A percentile compares a stretch with the other conserved stretches of the same genome.
Conservation (phyloP, 495 filamentous ascomycete genomes). For the Jackrogersella multiformis region DNA sequence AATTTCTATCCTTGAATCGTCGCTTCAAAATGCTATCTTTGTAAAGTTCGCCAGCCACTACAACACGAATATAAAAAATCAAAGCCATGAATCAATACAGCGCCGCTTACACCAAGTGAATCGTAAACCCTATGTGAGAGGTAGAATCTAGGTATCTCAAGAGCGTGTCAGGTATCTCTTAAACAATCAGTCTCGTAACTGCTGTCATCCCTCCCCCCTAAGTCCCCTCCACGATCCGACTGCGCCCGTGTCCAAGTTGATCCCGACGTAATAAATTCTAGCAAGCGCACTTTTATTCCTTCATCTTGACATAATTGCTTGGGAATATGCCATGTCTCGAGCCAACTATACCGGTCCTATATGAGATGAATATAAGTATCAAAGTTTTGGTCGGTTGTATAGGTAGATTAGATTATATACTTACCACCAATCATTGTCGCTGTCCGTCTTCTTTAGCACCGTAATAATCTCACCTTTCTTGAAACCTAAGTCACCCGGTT, state of each 20-base stretch:
- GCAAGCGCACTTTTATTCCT: conserved; percentile 36
- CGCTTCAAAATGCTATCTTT: neutral
- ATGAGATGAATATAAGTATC: conserved; percentile 29
- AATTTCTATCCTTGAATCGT: neutral
- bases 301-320: conserved; percentile 66
- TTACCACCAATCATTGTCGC: conserved; percentile 89
- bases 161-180: conserved; percentile 22
- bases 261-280: neutral
- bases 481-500: conserved; percentile 91
- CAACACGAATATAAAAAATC: neutral
- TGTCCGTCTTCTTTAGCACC: conserved; percentile 96
- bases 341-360: conserved; percentile 66
- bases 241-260: conserved; percentile 16
- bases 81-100: conserved; percentile 10
- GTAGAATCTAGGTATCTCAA: conserved; percentile 32
- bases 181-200: conserved; percentile 37
- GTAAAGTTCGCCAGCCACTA: neutral
- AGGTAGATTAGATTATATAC: conserved; percentile 31
- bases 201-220: conserved; percentile 10
- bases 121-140: conserved; percentile 16
- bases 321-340: conserved; percentile 64
- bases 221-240: conserved; percentile 14
- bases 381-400: neutral
- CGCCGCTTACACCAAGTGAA: conserved; percentile 19
- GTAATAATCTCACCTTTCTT: conserved; percentile 98